A percentile compares a stretch with the other conserved stretches of the same genome.
phyloP scores from a whole-genome alignment of 768 basidiomycete species.

The Pleurotus pulmonarius region DNA sequence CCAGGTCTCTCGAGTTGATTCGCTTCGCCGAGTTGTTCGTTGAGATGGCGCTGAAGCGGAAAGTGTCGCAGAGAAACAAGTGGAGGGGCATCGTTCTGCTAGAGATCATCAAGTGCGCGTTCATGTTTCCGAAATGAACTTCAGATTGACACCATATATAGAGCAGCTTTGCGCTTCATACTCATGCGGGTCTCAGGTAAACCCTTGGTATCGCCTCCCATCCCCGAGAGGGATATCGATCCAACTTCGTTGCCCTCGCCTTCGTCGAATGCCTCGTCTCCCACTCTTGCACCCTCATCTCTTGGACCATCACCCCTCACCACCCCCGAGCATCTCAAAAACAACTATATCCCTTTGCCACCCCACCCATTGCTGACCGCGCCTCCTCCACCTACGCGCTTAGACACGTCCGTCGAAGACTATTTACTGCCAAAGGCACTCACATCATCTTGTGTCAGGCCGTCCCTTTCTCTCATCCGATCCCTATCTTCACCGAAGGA shows the following conservation, averaged over 20 bases:
- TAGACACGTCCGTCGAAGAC: conserved; percentile 66
- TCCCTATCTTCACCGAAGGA: conserved; percentile 61
- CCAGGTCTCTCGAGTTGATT: conserved; percentile 70
- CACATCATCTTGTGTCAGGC: conserved; percentile 66
- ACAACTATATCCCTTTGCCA: conserved; percentile 68
- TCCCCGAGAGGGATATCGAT: conserved; percentile 88
- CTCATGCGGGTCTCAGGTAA: conserved; percentile 73
- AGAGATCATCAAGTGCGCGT: conserved; percentile 81
- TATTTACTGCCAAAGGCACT: conserved; percentile 82
- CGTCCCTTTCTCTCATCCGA: conserved; percentile 63
- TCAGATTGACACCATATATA: conserved; percentile 26
- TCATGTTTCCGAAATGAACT: not conserved
- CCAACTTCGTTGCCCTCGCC: conserved; percentile 55
- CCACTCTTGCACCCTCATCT: conserved; percentile 58
- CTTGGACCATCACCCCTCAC: conserved; percentile 50
- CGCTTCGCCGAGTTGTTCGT: conserved; percentile 80
- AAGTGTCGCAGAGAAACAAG: conserved; percentile 54
- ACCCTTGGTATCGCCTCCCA: conserved; percentile 71
- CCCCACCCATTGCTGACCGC: conserved; percentile 55
- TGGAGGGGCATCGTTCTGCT: conserved; percentile 79
- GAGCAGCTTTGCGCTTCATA: conserved; percentile 70
- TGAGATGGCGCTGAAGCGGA: conserved; percentile 85
- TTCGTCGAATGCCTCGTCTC: conserved; percentile 50
- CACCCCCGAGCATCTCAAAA: conserved; percentile 78
- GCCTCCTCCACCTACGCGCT: conserved; percentile 44